phyloP scores from a whole-genome alignment of 176 grass and related monocot species.

The Rhynchospora breviuscula region DNA sequence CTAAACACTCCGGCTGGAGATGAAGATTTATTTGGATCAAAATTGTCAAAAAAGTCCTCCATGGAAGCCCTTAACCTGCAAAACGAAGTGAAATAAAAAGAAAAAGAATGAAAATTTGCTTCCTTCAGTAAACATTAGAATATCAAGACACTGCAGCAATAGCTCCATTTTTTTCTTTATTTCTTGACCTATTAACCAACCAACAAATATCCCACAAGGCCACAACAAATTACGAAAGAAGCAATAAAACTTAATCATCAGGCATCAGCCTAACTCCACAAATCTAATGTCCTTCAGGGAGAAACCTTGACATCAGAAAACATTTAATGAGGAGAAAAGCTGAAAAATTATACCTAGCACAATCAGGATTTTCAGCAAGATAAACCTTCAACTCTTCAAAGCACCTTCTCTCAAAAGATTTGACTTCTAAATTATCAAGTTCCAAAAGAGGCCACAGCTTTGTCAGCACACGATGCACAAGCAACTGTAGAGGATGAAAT shows the following conservation, averaged over 20 bases:
- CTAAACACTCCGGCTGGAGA: slow-evolving; percentile 73
- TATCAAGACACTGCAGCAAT: background rate
- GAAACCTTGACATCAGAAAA: slow-evolving; percentile 3
- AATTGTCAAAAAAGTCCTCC: slow-evolving; percentile 77
- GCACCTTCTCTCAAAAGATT: slow-evolving; percentile 59
- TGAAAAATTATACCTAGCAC: slow-evolving; percentile 54
- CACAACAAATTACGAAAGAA: background rate
- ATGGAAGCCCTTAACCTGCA: slow-evolving; percentile 88
- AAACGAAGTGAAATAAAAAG: slow-evolving; percentile 16
- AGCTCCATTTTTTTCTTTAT: background rate
- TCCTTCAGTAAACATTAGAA: background rate
- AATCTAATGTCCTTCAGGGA: background rate
- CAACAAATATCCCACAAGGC: background rate
- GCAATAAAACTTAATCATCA: background rate
- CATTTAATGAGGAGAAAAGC: slow-evolving; percentile 2
- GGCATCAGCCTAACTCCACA: background rate
- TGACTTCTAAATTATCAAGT: slow-evolving; percentile 46
- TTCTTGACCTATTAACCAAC: background rate
- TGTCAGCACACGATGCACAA: slow-evolving; percentile 69
- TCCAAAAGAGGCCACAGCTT: slow-evolving; percentile 60
- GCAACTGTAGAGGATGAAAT: slow-evolving; percentile 44
- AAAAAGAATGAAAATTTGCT: slow-evolving; percentile 2
- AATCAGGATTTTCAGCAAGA: slow-evolving; percentile 84
- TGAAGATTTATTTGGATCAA: slow-evolving; percentile 59
- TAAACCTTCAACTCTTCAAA: slow-evolving; percentile 83